Evolutionary conservation across 2,329 filamentous ascomycete genomes (phyloP).

Genomic region (Phyllosticta paracitricarpa): DNA sequence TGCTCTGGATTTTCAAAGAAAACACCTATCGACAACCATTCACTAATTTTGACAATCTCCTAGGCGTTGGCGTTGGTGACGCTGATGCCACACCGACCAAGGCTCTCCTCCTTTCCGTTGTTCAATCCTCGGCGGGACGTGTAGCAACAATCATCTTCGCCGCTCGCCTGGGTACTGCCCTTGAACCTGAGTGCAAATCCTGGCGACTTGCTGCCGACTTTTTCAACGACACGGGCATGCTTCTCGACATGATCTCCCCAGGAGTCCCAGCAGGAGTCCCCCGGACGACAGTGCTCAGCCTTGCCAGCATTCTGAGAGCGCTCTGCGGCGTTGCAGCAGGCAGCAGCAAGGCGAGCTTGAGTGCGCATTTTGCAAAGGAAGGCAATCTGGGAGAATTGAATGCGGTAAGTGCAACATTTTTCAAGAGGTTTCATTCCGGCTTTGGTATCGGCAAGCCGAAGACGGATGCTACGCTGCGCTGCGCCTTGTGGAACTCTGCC

Average conservation of each 20-base stretch:
- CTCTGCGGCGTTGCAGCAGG: slow-evolving; percentile 86
- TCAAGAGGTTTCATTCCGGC: neutral
- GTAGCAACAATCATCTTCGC: slow-evolving; percentile 82
- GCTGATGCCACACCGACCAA: slow-evolving; percentile 67
- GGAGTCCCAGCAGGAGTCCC: slow-evolving; percentile 44
- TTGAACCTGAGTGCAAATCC: slow-evolving; percentile 84
- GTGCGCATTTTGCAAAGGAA: slow-evolving; percentile 78
- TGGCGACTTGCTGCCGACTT: slow-evolving; percentile 81
- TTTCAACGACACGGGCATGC: slow-evolving; percentile 77
- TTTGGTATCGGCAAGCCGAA: neutral
- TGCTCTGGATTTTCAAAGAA: neutral
- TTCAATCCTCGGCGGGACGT: slow-evolving; percentile 72
- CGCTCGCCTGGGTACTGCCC: slow-evolving; percentile 66
- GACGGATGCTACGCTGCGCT: neutral
- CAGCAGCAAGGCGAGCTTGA: slow-evolving; percentile 81
- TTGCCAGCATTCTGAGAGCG: slow-evolving; percentile 51
- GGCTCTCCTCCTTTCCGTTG: slow-evolving; percentile 70
- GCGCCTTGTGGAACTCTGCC: neutral
- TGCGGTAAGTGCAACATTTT: slow-evolving; percentile 44
- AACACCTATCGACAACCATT: neutral
- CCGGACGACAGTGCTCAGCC: slow-evolving; percentile 48
- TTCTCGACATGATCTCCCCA: slow-evolving; percentile 76
- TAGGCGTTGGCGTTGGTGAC: slow-evolving; percentile 74
- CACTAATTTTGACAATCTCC: neutral
- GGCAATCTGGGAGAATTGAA: slow-evolving; percentile 90